These are phyloP conservation scores for Silene vulgaris DNA, from an alignment of 179 eudicot genomes.

Conservation along the genomic window DNA sequence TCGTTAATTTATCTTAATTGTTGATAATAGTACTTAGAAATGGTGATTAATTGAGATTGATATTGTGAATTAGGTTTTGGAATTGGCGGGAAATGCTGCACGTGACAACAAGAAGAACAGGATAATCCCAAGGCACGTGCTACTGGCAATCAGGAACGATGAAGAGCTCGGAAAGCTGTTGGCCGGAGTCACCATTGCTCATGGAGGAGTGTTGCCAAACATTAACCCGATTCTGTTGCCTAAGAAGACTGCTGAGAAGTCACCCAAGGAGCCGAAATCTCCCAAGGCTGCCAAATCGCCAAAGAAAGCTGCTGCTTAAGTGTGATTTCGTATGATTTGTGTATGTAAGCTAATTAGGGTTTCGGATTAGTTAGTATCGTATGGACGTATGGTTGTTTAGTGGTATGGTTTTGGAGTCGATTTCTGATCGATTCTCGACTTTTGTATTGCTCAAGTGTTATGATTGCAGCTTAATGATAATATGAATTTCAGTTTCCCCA, in stretches of 20 bases:
- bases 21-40: not conserved
- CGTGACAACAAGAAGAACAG: constrained; percentile 31
- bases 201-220: constrained; percentile 17
- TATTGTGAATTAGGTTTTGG: constrained; percentile 14
- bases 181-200: constrained; percentile 26
- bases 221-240: constrained; percentile 14
- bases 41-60: not conserved
- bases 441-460: not conserved
- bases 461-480: not conserved
- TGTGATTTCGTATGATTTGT: not conserved
- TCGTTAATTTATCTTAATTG: not conserved
- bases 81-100: constrained; percentile 26
- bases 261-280: constrained; percentile 11
- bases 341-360: not conserved
- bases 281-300: constrained; percentile 13
- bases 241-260: constrained; percentile 14
- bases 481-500: not conserved
- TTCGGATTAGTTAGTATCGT: not conserved
- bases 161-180: constrained; percentile 23
- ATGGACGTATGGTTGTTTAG: not conserved
- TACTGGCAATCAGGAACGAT: constrained; percentile 26
- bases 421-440: not conserved
- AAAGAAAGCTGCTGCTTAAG: not conserved
- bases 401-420: not conserved
- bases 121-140: constrained; percentile 27